Evolutionary conservation across 495 filamentous ascomycete species (phyloP).

Genomic region (Xanthoparmelia taractica): DNA sequence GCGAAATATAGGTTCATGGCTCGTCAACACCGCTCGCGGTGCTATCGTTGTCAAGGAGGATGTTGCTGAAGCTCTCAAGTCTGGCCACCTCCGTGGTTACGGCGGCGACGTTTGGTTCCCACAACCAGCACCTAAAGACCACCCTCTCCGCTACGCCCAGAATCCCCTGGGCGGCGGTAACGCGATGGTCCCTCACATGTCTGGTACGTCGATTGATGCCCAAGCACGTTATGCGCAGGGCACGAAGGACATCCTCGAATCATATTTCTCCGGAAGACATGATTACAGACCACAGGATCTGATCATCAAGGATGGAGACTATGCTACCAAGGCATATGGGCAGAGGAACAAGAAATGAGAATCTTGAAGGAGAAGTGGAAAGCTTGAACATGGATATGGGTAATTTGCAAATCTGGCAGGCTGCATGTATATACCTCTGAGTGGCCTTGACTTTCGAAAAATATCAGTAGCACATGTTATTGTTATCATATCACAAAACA

Average conservation of each 20-base stretch:
- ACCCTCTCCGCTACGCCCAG: slow-evolving; percentile 85
- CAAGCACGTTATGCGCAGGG: slow-evolving; percentile 91
- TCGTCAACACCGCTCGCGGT: slow-evolving; percentile 96
- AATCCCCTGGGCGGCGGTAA: slow-evolving; percentile 95
- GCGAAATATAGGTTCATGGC: slow-evolving; percentile 63
- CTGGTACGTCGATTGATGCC: slow-evolving; percentile 91
- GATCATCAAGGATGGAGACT: slow-evolving; percentile 87
- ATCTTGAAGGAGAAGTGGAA: slow-evolving; percentile 10
- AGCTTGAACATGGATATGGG: not conserved
- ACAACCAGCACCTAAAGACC: slow-evolving; percentile 91
- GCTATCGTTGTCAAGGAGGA: slow-evolving; percentile 99
- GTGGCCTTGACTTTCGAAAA: too few relatives aligned
- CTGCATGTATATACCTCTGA: not conserved
- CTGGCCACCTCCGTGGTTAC: slow-evolving; percentile 91
- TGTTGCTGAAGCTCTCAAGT: slow-evolving; percentile 87
- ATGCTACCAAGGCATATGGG: slow-evolving; percentile 92
- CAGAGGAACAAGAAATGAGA: slow-evolving; percentile 38
- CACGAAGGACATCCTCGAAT: slow-evolving; percentile 80
- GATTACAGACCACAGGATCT: slow-evolving; percentile 89
- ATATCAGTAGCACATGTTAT: not conserved
- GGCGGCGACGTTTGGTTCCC: slow-evolving; percentile 93
- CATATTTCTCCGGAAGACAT: slow-evolving; percentile 75
- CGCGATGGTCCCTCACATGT: slow-evolving; percentile 98
- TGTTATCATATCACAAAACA: not conserved
- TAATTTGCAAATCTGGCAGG: not conserved